Conservation (phyloP, 768 basidiomycete genomes). For the Chalciporus chontae region DNA sequence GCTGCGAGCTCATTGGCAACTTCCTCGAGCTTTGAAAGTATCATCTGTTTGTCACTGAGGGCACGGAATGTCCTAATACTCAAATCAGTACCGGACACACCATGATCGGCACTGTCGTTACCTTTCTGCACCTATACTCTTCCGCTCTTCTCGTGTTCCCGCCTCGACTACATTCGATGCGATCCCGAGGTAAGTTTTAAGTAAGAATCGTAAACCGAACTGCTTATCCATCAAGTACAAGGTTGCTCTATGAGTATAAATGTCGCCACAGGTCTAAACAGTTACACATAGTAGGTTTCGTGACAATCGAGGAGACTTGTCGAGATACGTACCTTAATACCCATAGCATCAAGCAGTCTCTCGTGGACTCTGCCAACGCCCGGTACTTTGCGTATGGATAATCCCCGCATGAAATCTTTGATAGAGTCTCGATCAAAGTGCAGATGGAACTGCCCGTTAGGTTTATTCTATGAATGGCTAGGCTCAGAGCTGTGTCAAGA, state of each 20-base stretch:
- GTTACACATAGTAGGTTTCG: background rate
- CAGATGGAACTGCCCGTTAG: conserved; percentile 86
- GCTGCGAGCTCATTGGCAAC: conserved; percentile 77
- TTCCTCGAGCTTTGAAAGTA: conserved; percentile 74
- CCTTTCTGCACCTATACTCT: conserved; percentile 92
- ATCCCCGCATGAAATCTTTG: conserved; percentile 69
- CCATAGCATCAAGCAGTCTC: conserved; percentile 79
- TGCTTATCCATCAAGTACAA: conserved; percentile 85
- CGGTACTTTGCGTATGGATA: conserved; percentile 84
- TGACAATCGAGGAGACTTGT: background rate
- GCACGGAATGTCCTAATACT: conserved; percentile 68
- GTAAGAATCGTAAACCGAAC: conserved; percentile 72
- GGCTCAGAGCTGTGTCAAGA: background rate
- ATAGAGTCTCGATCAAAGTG: conserved; percentile 62
- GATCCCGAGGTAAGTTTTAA: conserved; percentile 82
- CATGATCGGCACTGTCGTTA: conserved; percentile 22
- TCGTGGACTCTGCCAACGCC: conserved; percentile 92
- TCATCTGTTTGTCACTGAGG: conserved; percentile 57
- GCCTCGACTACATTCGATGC: conserved; percentile 81
- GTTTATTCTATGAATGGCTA: conserved; percentile 66
- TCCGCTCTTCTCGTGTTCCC: conserved; percentile 73
- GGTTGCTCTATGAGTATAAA: conserved; percentile 68
- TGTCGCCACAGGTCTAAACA: conserved; percentile 82
- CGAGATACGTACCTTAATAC: conserved; percentile 56
- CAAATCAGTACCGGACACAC: background rate